These are phyloP conservation scores for Fusarium cyanostomum DNA, from an alignment of 2,329 filamentous ascomycete species.

Conservation along the genomic window DNA sequence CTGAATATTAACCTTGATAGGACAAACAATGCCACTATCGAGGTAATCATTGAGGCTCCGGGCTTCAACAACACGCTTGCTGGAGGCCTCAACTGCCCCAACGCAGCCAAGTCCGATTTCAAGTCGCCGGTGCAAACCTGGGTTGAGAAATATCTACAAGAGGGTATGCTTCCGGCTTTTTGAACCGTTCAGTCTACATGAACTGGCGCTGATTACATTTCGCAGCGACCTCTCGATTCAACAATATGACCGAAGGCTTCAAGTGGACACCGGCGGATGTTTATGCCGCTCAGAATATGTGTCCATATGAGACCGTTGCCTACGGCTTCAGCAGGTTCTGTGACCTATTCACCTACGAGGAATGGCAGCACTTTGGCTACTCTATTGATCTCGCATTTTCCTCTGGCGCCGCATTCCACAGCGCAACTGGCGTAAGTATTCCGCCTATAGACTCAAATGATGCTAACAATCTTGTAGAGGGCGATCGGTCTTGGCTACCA, in stretches of 20 bases:
- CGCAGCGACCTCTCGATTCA: conserved; percentile 67
- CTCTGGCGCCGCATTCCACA: conserved; percentile 69
- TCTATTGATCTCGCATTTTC: conserved; percentile 73
- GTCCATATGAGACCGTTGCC: conserved; percentile 81
- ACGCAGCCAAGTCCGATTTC: conserved; percentile 63
- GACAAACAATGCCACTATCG: conserved; percentile 76
- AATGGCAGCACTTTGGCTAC: conserved; percentile 79
- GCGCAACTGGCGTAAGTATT: conserved; percentile 65
- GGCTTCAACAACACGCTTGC: conserved; percentile 77
- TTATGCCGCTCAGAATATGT: conserved; percentile 76
- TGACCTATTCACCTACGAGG: conserved; percentile 76
- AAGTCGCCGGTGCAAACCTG: conserved; percentile 66
- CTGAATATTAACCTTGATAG: conserved; percentile 41
- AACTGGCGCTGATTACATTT: not conserved
- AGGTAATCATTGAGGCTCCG: conserved; percentile 72
- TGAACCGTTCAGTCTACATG: not conserved
- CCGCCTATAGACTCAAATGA: not conserved
- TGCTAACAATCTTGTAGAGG: conserved; percentile 50
- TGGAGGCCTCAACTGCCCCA: conserved; percentile 73
- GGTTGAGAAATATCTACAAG: conserved; percentile 70
- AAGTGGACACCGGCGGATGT: conserved; percentile 72
- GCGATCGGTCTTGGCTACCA: conserved; percentile 80
- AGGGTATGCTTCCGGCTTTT: conserved; percentile 52
- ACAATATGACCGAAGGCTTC: conserved; percentile 62
- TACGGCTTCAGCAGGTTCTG: conserved; percentile 81